Conservation (phyloP, 202 grass and related monocot species). For the Panicum virgatum region DNA sequence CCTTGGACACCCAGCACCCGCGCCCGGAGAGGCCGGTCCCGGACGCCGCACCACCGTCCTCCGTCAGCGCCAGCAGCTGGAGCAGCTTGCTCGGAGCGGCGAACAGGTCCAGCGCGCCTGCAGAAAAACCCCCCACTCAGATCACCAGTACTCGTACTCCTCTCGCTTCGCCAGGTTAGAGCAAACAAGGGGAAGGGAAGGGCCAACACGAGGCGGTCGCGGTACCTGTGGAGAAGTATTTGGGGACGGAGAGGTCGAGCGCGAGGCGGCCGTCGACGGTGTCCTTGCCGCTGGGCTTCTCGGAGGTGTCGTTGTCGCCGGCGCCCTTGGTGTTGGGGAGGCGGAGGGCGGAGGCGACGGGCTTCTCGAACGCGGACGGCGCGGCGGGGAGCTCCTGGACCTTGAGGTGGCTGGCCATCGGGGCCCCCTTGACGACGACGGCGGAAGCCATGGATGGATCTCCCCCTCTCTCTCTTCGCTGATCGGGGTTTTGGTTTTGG, state of each 20-base stretch:
- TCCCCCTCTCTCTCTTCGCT: neutral
- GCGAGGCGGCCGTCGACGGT: neutral
- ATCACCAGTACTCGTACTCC: neutral
- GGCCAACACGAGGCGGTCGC: conserved; percentile 1
- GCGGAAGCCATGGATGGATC: conserved; percentile 45
- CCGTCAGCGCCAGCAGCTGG: conserved; percentile 31
- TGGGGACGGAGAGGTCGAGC: neutral
- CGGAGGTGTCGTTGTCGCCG: too few species aligned
- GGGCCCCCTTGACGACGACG: conserved; percentile 11
- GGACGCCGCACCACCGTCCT: neutral
- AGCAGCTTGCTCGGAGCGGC: conserved; percentile 24
- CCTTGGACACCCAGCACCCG: conserved; percentile 51
- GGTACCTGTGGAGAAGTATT: neutral
- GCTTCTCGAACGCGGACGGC: neutral
- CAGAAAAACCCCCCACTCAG: neutral
- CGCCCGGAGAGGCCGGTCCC: neutral
- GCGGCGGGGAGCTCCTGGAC: neutral
- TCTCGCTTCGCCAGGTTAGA: neutral
- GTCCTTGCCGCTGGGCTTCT: conserved; percentile 2
- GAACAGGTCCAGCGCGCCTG: conserved; percentile 39
- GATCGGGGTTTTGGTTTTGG: neutral
- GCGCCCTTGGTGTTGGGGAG: neutral
- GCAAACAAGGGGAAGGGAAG: neutral
- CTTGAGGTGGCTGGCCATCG: conserved; percentile 36
- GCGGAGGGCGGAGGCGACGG: conserved; percentile 11